Evolutionary conservation across 2,329 filamentous ascomycete species (phyloP).

Genomic region (Sporothrix pallida): DNA sequence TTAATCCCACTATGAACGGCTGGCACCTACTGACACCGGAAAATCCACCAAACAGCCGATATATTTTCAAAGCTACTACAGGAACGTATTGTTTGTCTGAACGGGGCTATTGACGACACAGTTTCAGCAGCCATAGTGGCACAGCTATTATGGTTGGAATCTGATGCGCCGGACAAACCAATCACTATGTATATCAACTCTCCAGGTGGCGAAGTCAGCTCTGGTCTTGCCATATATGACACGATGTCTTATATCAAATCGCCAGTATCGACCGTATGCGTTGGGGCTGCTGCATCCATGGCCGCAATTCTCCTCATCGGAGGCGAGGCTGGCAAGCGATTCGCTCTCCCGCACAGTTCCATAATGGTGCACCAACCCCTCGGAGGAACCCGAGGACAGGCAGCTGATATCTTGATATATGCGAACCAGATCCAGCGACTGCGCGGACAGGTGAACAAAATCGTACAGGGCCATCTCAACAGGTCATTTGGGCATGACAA

Average conservation of each 20-base stretch:
- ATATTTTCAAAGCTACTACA: slow-evolving; percentile 82
- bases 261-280: slow-evolving; percentile 91
- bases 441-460: slow-evolving; percentile 83
- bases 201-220: slow-evolving; percentile 89
- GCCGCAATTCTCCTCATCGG: slow-evolving; percentile 86
- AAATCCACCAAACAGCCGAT: slow-evolving; percentile 61
- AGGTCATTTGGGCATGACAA: slow-evolving; percentile 75
- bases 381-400: slow-evolving; percentile 70
- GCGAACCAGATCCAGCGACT: slow-evolving; percentile 94
- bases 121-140: slow-evolving; percentile 94
- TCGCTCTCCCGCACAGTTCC: slow-evolving; percentile 87
- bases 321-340: slow-evolving; percentile 82
- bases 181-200: slow-evolving; percentile 99
- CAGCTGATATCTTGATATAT: slow-evolving; percentile 90
- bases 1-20: neutral
- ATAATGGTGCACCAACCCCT: slow-evolving; percentile 98
- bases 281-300: slow-evolving; percentile 95
- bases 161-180: slow-evolving; percentile 90
- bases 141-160: slow-evolving; percentile 96
- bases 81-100: slow-evolving; percentile 94
- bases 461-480: slow-evolving; percentile 86
- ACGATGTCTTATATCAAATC: slow-evolving; percentile 97
- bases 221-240: slow-evolving; percentile 91
- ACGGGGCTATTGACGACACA: slow-evolving; percentile 87
- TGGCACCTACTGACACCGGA: slow-evolving; percentile 26